Percentiles rank a stretch among this genome's conserved stretches.
These are phyloP conservation scores for Suillus placidus DNA, from an alignment of 768 basidiomycete species.

Conservation along the genomic window DNA sequence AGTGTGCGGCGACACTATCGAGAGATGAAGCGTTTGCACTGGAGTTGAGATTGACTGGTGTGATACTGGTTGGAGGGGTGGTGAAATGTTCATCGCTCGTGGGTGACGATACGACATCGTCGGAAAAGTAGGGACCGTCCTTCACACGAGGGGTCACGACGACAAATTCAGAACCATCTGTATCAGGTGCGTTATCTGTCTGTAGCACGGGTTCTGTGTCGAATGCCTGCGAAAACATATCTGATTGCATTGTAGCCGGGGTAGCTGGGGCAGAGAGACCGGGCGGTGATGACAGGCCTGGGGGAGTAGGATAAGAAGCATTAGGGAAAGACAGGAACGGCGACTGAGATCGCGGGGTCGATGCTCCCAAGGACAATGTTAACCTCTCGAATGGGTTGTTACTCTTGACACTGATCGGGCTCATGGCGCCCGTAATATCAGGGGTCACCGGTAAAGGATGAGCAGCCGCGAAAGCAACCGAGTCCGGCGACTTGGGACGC, in stretches of 20 bases:
- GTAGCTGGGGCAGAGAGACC: constrained; percentile 15
- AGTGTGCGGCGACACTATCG: constrained; percentile 30
- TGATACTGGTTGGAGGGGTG: constrained; percentile 56
- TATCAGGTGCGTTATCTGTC: constrained; percentile 24
- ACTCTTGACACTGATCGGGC: constrained; percentile 59
- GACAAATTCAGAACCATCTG: constrained; percentile 23
- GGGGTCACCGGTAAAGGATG: constrained; percentile 77
- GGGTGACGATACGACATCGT: constrained; percentile 31
- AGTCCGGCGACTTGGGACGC: constrained; percentile 46
- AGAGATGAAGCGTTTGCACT: constrained; percentile 28
- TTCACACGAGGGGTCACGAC: constrained; percentile 24
- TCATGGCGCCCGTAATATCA: constrained; percentile 54
- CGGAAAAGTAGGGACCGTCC: constrained; percentile 16
- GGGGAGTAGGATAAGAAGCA: constrained; percentile 40
- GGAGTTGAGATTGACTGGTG: constrained; percentile 24
- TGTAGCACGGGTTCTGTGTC: constrained; percentile 16
- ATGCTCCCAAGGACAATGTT: constrained; percentile 45
- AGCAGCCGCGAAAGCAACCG: constrained; percentile 62
- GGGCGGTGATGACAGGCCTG: constrained; percentile 24
- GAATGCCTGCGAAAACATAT: constrained; percentile 48
- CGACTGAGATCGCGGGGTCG: constrained; percentile 53
- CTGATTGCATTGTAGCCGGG: constrained; percentile 29
- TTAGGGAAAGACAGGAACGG: constrained; percentile 59
- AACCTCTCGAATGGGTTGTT: constrained; percentile 92
- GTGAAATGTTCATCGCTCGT: constrained; percentile 57